These are phyloP conservation scores for Dendrothele bispora DNA, from an alignment of 768 basidiomycete genomes.

Conservation along the genomic window DNA sequence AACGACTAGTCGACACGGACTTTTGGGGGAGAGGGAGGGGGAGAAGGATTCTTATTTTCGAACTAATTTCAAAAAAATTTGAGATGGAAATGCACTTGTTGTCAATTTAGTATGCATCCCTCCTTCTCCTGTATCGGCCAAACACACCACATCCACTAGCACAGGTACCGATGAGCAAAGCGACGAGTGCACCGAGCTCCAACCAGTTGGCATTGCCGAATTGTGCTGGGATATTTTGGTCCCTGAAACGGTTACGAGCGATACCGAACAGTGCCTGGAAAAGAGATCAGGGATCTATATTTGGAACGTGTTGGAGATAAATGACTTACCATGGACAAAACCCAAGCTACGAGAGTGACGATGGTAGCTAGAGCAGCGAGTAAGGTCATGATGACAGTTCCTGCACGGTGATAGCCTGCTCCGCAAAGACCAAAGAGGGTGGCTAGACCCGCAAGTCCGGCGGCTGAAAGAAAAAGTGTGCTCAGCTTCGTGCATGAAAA, in stretches of 20 bases:
- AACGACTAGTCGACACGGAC: too few relatives aligned
- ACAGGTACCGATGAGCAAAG: constrained; percentile 65
- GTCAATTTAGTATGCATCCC: constrained; percentile 12
- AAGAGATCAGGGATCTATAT: too few relatives aligned
- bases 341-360: constrained; percentile 64
- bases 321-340: constrained; percentile 84
- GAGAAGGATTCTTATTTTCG: too few relatives aligned
- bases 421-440: constrained; percentile 72
- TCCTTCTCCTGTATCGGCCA: constrained; percentile 54
- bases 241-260: constrained; percentile 56
- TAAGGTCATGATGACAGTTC: constrained; percentile 79
- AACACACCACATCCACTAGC: constrained; percentile 65
- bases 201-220: constrained; percentile 86
- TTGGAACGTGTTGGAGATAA: too few relatives aligned
- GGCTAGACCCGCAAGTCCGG: constrained; percentile 64
- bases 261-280: constrained; percentile 79
- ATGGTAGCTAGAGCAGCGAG: constrained; percentile 65
- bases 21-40: too few relatives aligned
- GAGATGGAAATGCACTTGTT: too few relatives aligned
- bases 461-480: constrained; percentile 37
- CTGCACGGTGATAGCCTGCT: constrained; percentile 58
- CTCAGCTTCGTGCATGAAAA: background rate
- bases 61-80: too few relatives aligned
- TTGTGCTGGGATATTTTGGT: constrained; percentile 45
- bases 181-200: constrained; percentile 69